Base-by-base conservation (phyloP, 139 green algal genomes). In the Penium margaritaceum region DNA sequence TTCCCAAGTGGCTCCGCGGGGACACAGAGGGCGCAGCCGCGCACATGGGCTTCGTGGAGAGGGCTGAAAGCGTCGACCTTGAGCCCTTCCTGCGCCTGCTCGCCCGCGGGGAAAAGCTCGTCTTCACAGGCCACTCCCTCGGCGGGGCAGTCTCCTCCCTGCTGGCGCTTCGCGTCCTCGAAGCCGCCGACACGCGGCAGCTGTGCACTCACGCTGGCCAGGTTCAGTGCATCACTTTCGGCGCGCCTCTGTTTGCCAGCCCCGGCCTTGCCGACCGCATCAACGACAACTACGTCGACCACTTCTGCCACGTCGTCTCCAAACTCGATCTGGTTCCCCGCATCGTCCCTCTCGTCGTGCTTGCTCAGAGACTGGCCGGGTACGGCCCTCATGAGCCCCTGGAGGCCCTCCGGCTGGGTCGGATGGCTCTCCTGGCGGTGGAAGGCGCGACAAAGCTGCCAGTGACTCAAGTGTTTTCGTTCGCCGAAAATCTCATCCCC, bases 81-180 rank as follows among this genome's bases (percentile, higher is more conserved):
- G 34, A 72, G 55, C 57, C 57, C 5, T 36, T 77, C 21, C 44
- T 70, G 21, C 24, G 69, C 7, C 54, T 77, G 27, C 27, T 77
- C 0, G 30, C 34, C 2, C 24, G 15, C 19, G 70, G 70, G 15
- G 57, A 77, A 19, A 12, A 70, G 30, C 33, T 77, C 21, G 70
- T 77, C 21, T 70, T 77, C 17, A 77, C 70, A 21, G 70, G 70
- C n/a, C 70, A 77, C 53, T 77, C 70, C 7, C 9, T 77, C 17
- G 70, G 70, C 12, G 70, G 70, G 21, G 70, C 70, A 5, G 70
- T 77, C 5, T 62, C 70, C 17, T 53, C 70, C 21, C 34, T 77
- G 12, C 57, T 77, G 19, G 34, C 70, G 14, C 44, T 77, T 6
- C 51, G 70, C 51, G 32, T 77, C 5, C 19, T 77, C 57, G 70